Evolutionary conservation across 371 early-diverging fungal species (phyloP).

Genomic region (Mucor lusitanicus): DNA sequence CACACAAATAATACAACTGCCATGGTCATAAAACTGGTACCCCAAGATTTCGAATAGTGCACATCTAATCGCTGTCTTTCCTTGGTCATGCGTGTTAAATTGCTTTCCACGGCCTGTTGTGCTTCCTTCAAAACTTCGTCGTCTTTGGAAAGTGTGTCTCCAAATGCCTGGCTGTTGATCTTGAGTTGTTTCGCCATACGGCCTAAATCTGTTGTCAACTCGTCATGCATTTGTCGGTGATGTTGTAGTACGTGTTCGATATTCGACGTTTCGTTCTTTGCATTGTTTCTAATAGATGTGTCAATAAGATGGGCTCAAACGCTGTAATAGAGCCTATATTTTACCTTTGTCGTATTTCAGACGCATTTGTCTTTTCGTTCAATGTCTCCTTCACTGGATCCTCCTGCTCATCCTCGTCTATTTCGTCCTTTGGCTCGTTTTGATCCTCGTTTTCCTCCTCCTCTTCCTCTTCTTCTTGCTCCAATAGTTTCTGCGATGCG

Average conservation of each 20-base stretch:
- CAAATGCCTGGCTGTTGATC: slow-evolving; percentile 62
- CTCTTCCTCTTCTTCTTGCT: slow-evolving; percentile 6
- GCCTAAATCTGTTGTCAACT: slow-evolving; percentile 65
- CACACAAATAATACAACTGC: slow-evolving; percentile 63
- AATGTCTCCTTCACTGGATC: neutral
- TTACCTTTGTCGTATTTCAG: slow-evolving; percentile 17
- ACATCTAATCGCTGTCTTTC: slow-evolving; percentile 58
- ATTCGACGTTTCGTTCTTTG: slow-evolving; percentile 36
- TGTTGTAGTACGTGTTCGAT: slow-evolving; percentile 63
- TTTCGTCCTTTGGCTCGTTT: slow-evolving; percentile 5
- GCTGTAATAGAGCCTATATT: neutral
- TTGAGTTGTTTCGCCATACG: slow-evolving; percentile 70
- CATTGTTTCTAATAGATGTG: neutral
- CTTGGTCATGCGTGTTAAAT: slow-evolving; percentile 46
- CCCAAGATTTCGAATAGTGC: slow-evolving; percentile 65
- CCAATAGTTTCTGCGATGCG: slow-evolving; percentile 5
- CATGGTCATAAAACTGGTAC: slow-evolving; percentile 72
- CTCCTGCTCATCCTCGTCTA: neutral
- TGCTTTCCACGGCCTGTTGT: slow-evolving; percentile 49
- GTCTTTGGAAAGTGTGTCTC: slow-evolving; percentile 64
- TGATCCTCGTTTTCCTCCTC: slow-evolving; percentile 2
- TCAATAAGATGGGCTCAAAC: neutral
- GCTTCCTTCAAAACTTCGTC: slow-evolving; percentile 44
- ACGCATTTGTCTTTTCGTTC: neutral
- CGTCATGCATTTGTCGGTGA: slow-evolving; percentile 69